A percentile compares a stretch with the other conserved stretches of the same genome.
These are phyloP conservation scores for Eimeria brunetti DNA, from an alignment of 169 alveolate species.

Conservation along the genomic window DNA sequence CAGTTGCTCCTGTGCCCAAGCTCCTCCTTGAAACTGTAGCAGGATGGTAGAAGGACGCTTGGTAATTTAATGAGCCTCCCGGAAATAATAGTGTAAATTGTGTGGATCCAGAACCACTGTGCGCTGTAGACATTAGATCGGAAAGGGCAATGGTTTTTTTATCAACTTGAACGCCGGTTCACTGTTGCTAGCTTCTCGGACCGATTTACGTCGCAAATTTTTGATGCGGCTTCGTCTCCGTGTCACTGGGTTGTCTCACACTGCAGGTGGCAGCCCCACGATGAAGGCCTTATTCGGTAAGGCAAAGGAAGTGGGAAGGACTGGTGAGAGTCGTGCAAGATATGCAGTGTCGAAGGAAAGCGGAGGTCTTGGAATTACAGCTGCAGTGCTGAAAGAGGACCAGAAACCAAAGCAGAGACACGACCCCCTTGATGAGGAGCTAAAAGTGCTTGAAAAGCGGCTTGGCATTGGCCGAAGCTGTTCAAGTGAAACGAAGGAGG, in stretches of 20 bases:
- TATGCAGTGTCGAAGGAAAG: not conserved
- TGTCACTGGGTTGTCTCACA: conserved; percentile 1
- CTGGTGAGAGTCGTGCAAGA: not conserved
- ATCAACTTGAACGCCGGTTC: not conserved
- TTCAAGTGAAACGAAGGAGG: not conserved
- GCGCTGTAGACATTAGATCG: not conserved
- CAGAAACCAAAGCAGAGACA: not conserved
- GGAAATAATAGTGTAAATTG: not conserved
- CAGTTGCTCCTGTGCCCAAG: not conserved
- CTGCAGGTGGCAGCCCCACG: not conserved
- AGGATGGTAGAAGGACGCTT: not conserved
- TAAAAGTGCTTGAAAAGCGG: conserved; percentile 45
- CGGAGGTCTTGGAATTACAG: not conserved
- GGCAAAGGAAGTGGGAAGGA: not conserved
- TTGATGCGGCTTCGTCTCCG: not conserved
- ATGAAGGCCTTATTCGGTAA: not conserved
- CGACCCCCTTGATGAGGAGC: conserved; percentile 33
- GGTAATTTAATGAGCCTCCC: not conserved
- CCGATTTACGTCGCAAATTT: not conserved
- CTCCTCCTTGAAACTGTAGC: not conserved
- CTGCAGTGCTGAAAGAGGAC: conserved; percentile 20
- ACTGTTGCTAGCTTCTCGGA: not conserved
- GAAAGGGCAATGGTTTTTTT: not conserved
- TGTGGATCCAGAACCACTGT: not conserved
- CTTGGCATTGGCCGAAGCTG: conserved; percentile 40